Evolutionary conservation across 495 filamentous ascomycete species (phyloP), one percentile per base, ranked within the genome.

Genomic region (Copromyces sp.): DNA sequence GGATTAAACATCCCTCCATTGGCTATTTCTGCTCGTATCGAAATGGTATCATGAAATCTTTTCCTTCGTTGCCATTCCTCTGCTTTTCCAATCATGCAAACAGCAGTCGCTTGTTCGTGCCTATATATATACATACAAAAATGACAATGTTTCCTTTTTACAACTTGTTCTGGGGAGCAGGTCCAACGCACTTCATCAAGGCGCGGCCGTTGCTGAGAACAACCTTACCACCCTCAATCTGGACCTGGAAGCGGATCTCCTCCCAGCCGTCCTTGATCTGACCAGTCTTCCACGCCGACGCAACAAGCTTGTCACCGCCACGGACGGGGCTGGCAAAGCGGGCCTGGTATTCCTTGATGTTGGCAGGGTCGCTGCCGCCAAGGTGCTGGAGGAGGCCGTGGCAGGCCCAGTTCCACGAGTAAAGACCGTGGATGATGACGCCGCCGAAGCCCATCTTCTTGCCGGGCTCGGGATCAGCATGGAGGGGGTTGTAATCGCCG

Each of bases 401-500:
- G n/a, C 87, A 88, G 2, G 92, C 85, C 69, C 89, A 86, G 81
- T 96, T 97, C 90, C 91, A 96, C 72, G 89, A 92, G 81, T 88
- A 96, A 38, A 97, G 83, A 38, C 94, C 94, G 81, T 97, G 94
- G 79, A 96, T 94, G 78, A 96, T 97, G 72, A 88, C 87, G 47
- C 94, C 93, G 4, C 92, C 92, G 78, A 96, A 97, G 37, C 94
- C 93, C 92, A 97, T 95, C 83, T 93, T 91, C 81, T 86, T 82
- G 59, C 93, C 93, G 0, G 94, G 92, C 80, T 91, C 91, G 14
- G 93, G 94, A 38, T 90, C 91, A 9, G 93, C 92, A 78, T 97
- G 93, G 65, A 97, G 89, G 35, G 93, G 94, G 83, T 96, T 96
- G 80, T 96, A 97, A 81, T 96, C 94, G 76, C 93, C 94, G 74